Evolutionary conservation across 2,329 filamentous ascomycete species (phyloP).

Genomic region (Cercospora nicotianae): DNA sequence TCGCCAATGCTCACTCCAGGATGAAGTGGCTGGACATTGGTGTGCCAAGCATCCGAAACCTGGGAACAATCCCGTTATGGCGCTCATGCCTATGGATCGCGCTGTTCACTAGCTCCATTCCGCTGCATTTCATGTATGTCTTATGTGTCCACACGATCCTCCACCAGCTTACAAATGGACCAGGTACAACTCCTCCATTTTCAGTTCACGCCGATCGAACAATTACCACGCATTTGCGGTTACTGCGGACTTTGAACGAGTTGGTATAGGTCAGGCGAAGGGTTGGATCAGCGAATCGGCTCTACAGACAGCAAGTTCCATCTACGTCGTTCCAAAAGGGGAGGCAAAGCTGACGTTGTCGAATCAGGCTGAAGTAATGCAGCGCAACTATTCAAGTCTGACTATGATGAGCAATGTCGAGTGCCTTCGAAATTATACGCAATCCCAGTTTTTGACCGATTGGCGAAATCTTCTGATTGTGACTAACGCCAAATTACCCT

Average conservation of each 20-base stretch:
- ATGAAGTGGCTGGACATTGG: not conserved
- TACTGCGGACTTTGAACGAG: not conserved
- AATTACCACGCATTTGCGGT: not conserved
- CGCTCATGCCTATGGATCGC: not conserved
- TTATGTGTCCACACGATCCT: accelerated
- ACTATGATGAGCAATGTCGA: not conserved
- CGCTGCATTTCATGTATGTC: not conserved
- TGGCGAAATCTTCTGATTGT: not conserved
- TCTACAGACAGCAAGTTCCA: not conserved
- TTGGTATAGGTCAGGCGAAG: not conserved
- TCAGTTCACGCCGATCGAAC: not conserved
- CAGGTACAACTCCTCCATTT: not conserved
- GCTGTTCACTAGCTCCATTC: not conserved
- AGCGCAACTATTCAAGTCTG: not conserved
- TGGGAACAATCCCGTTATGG: not conserved
- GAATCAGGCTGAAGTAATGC: not conserved
- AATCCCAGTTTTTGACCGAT: not conserved
- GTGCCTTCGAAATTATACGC: not conserved
- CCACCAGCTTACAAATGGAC: not conserved
- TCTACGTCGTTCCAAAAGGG: no score
- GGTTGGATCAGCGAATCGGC: not conserved
- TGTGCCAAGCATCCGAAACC: not conserved
- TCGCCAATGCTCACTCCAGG: not conserved
- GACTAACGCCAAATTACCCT: not conserved
- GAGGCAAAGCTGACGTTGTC: not conserved